Evolutionary conservation across 2,329 filamentous ascomycete species (phyloP).

Genomic region (Trichophyton rubrum): DNA sequence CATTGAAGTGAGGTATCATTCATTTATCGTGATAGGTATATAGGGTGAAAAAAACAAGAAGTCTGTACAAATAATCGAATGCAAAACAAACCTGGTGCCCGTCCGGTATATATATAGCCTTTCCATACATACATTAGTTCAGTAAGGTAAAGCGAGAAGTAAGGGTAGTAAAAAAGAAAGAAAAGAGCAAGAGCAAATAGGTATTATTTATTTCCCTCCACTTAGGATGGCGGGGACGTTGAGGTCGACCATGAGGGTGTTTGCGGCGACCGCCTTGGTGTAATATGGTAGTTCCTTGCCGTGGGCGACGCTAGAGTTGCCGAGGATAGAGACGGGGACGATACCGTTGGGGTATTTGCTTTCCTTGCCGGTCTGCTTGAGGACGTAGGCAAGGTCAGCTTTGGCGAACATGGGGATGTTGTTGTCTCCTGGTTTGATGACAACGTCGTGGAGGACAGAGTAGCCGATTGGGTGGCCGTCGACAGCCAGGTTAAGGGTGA

Average conservation of each 20-base stretch:
- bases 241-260: slow-evolving; percentile 35
- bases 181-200: neutral
- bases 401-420: slow-evolving; percentile 37
- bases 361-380: slow-evolving; percentile 19
- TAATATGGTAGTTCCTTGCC: slow-evolving; percentile 43
- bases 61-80: neutral
- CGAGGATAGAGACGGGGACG: slow-evolving; percentile 40
- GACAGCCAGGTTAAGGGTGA: slow-evolving; percentile 43
- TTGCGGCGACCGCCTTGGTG: slow-evolving; percentile 38
- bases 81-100: neutral
- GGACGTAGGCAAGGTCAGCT: slow-evolving; percentile 34
- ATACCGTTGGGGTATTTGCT: slow-evolving; percentile 35
- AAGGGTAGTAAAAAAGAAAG: neutral
- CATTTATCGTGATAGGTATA: neutral
- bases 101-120: neutral
- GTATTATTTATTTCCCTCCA: neutral
- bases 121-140: neutral
- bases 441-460: slow-evolving; percentile 39
- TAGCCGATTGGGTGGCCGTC: slow-evolving; percentile 38
- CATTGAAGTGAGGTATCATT: neutral
- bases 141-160: neutral
- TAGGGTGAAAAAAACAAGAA: neutral
- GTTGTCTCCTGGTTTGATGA: slow-evolving; percentile 44
- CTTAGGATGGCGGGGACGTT: slow-evolving; percentile 28
- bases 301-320: slow-evolving; percentile 37